Evolutionary conservation across 2,329 filamentous ascomycete species (phyloP), one percentile per base, ranked within the genome.

Genomic region (Beauveria rudraprayagi): DNA sequence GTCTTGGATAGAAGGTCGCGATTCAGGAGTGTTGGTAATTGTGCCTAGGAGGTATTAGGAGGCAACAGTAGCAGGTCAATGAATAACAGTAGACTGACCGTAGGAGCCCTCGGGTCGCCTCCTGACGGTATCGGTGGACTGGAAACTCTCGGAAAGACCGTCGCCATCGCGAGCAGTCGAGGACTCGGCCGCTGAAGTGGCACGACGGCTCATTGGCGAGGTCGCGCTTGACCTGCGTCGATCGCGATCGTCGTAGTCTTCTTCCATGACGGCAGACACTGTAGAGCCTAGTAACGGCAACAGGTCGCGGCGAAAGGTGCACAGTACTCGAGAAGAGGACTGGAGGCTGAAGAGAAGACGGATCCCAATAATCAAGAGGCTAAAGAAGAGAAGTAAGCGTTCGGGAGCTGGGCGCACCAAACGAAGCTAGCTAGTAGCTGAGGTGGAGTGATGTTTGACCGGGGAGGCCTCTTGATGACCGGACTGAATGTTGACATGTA

Each of bases 81-180:
- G 19, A 28, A 17, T 16, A 30, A n/a, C 5, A 40, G 17, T 8
- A 28, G 34, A 74, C 78, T 62, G 74, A 87, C 84, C 84, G 73
- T 86, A 86, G 24, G 69, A 70, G 40, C 73, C 74, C 65, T 87
- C 84, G 61, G 81, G 77, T 65, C 81, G 78, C 66, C 82, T 78
- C 65, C 85, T 80, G 66, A 85, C 76, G 17, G 84, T 86, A 61
- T 86, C 84, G 24, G 80, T 80, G 22, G 83, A 83, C 68, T 84
- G 82, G 67, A 79, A 80, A 70, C 78, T 83, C 66, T 84, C 83
- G 5, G 80, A 76, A 53, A 79, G 69, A 26, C 72, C 75, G 53
- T 82, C 79, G 43, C 79, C 78, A 24, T 70, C 67, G 61, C 70
- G 73, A 59, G 67, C 67, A 50, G 72, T 64, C 51, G 72, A 64